Conservation (phyloP, 345 rosid species). For the Noccaea bulbosa region DNA sequence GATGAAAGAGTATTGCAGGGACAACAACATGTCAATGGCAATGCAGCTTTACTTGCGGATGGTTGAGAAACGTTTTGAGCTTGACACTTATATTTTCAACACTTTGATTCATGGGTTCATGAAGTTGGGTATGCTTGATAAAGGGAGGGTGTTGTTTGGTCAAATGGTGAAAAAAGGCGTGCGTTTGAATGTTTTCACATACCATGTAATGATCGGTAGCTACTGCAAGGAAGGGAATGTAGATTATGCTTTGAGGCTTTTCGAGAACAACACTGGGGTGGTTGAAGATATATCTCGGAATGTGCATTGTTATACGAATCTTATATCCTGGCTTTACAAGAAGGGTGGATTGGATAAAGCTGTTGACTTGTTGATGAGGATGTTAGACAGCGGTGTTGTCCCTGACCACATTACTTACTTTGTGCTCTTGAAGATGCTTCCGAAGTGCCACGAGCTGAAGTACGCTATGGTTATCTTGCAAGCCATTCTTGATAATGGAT, state of each 20-base stretch:
- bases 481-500: constrained; percentile 54
- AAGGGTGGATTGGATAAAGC: constrained; percentile 51
- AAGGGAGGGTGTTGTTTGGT: constrained; percentile 50
- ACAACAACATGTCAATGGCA: constrained; percentile 65
- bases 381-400: constrained; percentile 55
- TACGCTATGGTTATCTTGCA: constrained; percentile 52
- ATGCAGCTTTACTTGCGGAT: constrained; percentile 60
- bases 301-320: constrained; percentile 61
- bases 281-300: constrained; percentile 43
- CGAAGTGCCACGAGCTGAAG: constrained; percentile 54
- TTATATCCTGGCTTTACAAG: constrained; percentile 57
- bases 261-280: constrained; percentile 40
- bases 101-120: constrained; percentile 66
- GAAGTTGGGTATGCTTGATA: constrained; percentile 55
- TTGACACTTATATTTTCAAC: constrained; percentile 58
- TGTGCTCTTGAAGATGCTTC: constrained; percentile 58
- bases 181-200: constrained; percentile 50
- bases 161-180: constrained; percentile 51
- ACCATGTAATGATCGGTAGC: constrained; percentile 59
- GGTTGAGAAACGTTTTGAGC: constrained; percentile 60
- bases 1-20: constrained; percentile 57
- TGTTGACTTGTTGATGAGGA: constrained; percentile 49
- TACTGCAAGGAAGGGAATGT: constrained; percentile 61
- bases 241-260: constrained; percentile 54
- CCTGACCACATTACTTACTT: constrained; percentile 70